A percentile compares a stretch with the other conserved stretches of the same genome.
These are phyloP conservation scores for Nicotiana undulata DNA, from an alignment of 257 asterid species.

Conservation along the genomic window DNA sequence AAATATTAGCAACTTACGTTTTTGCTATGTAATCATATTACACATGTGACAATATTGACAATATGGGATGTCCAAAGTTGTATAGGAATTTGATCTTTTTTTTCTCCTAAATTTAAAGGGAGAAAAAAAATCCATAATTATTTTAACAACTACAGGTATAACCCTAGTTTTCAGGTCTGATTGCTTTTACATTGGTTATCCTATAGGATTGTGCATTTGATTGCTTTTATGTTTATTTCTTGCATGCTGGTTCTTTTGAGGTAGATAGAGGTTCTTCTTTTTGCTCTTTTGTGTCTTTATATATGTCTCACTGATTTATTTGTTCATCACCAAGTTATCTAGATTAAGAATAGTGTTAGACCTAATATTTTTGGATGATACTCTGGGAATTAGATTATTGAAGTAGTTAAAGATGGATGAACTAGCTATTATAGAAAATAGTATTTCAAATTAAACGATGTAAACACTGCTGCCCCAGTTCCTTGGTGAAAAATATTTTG, in stretches of 20 bases:
- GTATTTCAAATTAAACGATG: background rate
- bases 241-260: too few species aligned
- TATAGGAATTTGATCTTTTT: too few species aligned
- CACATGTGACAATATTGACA: too few species aligned
- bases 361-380: background rate
- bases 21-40: too few species aligned
- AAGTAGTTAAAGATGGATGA: background rate
- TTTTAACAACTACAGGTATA: too few species aligned
- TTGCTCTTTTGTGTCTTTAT: background rate
- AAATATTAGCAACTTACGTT: too few species aligned
- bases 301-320: background rate
- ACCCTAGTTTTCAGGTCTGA: background rate
- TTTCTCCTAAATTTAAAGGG: too few species aligned
- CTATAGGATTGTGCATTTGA: background rate
- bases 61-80: too few species aligned
- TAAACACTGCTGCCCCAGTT: background rate
- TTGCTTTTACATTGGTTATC: background rate
- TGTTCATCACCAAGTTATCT: background rate
- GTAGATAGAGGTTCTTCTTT: background rate
- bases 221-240: background rate
- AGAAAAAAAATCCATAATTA: too few species aligned
- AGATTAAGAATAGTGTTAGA: background rate
- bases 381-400: background rate
- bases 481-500: background rate
- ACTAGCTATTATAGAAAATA: background rate